Base-by-base conservation (phyloP, 345 rosid genomes). In the Mallotus nudiflorus region DNA sequence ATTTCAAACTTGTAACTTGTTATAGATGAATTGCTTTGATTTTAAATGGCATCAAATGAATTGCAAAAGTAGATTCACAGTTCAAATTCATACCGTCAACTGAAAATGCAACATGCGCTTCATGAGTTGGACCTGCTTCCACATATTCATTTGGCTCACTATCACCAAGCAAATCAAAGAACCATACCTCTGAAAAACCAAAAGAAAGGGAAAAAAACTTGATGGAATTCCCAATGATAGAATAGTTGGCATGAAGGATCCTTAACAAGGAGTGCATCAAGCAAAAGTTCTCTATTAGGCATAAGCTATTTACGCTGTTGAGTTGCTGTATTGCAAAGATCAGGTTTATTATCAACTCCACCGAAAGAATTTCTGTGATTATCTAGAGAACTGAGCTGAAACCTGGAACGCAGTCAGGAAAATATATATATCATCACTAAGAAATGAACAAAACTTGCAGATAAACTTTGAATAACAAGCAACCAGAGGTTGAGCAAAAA, bases 21-120 rank as follows among this genome's bases (percentile, higher is more conserved):
- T 33, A 42, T 1, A 42, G 11, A 42, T 42, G 14, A 12, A 42
- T 42, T 9, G 11, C 46, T 12, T 9, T 8, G 4, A 42, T 12
- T 42, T 42, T 42, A 42, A 42, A 42, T 4, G 46, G 14, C 9
- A 12, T 8, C 46, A 42, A 42, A 42, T 42, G 14, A 12, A 42
- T 42, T 42, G 4, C 4, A 42, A 4, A 9, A 42, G 14, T 1
- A 4, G 1, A 42, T 42, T 9, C 46, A 42, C 11, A 28, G 29
- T 54, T 35, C 14, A 58, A 62, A 66, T 51, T 13, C 66, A 65
- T 86, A 92, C 98, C 98, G 75, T 87, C 86, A 68, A 90, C 83
- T 82, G 98, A 88, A 78, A 92, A 89, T 63, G 98, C 90, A 80
- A 85, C 87, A 76, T 92, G 91, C 72, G 87, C 74, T 78, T 92